A percentile compares a stretch with the other conserved stretches of the same genome.
Evolutionary conservation across 2,329 filamentous ascomycete species (phyloP).

Genomic region (Aspergillus spinulosporus): DNA sequence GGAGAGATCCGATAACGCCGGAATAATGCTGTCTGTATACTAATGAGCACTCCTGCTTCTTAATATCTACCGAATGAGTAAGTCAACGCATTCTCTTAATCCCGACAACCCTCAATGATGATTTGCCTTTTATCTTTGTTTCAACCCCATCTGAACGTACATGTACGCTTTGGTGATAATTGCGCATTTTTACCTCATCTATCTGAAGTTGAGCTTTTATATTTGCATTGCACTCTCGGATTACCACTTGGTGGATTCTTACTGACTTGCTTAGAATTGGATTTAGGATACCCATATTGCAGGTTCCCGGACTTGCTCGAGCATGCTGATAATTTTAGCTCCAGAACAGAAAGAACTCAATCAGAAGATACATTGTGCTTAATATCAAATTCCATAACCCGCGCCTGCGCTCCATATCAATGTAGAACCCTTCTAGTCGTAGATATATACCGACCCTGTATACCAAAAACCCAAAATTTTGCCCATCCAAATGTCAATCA

Average conservation of each 20-base stretch:
- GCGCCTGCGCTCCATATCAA: no score
- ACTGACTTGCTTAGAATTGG: constrained; percentile 8
- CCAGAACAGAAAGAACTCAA: no score
- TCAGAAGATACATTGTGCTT: no score
- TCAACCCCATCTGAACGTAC: constrained; percentile 42
- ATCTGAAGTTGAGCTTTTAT: constrained; percentile 24
- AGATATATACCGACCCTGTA: no score
- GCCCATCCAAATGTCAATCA: not conserved
- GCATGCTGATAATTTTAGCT: not conserved
- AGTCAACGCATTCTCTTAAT: constrained; percentile 9
- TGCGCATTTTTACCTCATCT: constrained; percentile 27
- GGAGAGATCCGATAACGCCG: not conserved
- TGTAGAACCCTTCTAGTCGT: no score
- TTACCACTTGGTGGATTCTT: not conserved
- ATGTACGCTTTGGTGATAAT: constrained; percentile 32
- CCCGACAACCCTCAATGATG: constrained; percentile 27
- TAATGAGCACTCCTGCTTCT: not conserved
- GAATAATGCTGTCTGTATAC: not conserved
- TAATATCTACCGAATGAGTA: constrained; percentile 5
- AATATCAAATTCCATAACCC: no score
- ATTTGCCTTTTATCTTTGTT: constrained; percentile 40
- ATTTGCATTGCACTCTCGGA: not conserved
- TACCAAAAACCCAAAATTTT: no score
- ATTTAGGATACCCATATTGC: not conserved
- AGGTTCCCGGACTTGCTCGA: not conserved